Evolutionary conservation across 148 eudicot genomes (phyloP).

Genomic region (Cornus suecica): DNA sequence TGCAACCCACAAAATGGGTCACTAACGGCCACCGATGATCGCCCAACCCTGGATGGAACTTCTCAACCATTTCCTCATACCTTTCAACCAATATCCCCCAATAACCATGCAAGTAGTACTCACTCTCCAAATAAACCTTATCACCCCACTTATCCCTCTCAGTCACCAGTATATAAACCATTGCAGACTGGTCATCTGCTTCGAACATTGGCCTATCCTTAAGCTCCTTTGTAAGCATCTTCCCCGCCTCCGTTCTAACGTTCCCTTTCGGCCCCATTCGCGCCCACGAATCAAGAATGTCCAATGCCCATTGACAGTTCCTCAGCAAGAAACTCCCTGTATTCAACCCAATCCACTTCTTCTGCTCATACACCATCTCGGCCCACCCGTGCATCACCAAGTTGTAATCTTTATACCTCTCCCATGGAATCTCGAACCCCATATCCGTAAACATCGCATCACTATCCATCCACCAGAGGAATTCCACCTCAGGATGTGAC

Average conservation of each 20-base stretch:
- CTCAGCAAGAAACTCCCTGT: slow-evolving; percentile 65
- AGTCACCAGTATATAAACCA: slow-evolving; percentile 48
- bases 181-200: slow-evolving; percentile 58
- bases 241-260: slow-evolving; percentile 50
- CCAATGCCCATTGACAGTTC: slow-evolving; percentile 68
- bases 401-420: slow-evolving; percentile 44
- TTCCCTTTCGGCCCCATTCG: slow-evolving; percentile 62
- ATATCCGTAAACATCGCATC: slow-evolving; percentile 70
- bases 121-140: slow-evolving; percentile 55
- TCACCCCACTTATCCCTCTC: slow-evolving; percentile 48
- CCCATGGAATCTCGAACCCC: slow-evolving; percentile 59
- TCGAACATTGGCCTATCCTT: slow-evolving; percentile 55
- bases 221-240: slow-evolving; percentile 33
- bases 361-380: slow-evolving; percentile 47
- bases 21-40: slow-evolving; percentile 64
- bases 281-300: slow-evolving; percentile 54
- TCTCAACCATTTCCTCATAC: slow-evolving; percentile 48
- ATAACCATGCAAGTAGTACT: slow-evolving; percentile 52
- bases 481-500: not conserved
- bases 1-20: slow-evolving; percentile 68
- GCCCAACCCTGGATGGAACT: slow-evolving; percentile 44
- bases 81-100: slow-evolving; percentile 56
- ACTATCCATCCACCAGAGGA: slow-evolving; percentile 66
- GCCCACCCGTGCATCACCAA: slow-evolving; percentile 59
- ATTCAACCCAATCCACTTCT: slow-evolving; percentile 65